Percentiles rank a stretch among this genome's conserved stretches.
phyloP scores from a whole-genome alignment of 116 monocot species.

The Posidonia oceanica region DNA sequence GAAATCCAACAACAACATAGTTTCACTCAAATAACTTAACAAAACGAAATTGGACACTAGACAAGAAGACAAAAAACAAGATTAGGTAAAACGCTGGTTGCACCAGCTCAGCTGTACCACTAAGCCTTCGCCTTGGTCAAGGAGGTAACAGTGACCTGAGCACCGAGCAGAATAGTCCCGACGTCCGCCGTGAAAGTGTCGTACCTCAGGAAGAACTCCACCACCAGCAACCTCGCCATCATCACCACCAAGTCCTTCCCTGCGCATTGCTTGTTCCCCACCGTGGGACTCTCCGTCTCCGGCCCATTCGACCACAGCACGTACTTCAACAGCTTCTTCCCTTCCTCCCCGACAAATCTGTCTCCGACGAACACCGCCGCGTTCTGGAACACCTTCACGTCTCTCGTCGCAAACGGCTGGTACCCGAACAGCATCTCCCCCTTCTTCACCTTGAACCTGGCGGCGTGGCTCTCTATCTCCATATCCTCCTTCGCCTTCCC shows the following conservation, averaged over 20 bases:
- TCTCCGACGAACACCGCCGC: conserved; percentile 38
- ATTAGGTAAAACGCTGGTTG: no score
- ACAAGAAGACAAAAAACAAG: no score
- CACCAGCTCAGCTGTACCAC: no score
- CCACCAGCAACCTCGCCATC: conserved; percentile 45
- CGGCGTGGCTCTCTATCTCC: conserved; percentile 63
- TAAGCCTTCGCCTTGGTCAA: conserved; percentile 32
- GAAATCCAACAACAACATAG: no score
- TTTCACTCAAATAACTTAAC: no score
- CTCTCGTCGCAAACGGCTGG: conserved; percentile 48
- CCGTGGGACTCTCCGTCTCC: conserved; percentile 59
- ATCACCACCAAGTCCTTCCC: conserved; percentile 67
- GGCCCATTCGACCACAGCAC: conserved; percentile 79
- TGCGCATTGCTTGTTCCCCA: conserved; percentile 63
- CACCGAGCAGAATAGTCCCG: conserved; percentile 21
- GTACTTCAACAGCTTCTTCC: conserved; percentile 31
- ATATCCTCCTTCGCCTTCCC: conserved; percentile 57
- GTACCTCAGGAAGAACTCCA: conserved; percentile 70
- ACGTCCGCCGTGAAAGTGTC: conserved; percentile 62
- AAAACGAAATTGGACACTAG: no score
- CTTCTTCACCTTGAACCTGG: conserved; percentile 34
- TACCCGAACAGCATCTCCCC: conserved; percentile 72
- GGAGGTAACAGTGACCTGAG: conserved; percentile 43
- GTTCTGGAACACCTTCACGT: conserved; percentile 29
- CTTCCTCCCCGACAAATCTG: conserved; percentile 48